Conservation (phyloP, 768 basidiomycete species). For the Tricholoma furcatifolium region DNA sequence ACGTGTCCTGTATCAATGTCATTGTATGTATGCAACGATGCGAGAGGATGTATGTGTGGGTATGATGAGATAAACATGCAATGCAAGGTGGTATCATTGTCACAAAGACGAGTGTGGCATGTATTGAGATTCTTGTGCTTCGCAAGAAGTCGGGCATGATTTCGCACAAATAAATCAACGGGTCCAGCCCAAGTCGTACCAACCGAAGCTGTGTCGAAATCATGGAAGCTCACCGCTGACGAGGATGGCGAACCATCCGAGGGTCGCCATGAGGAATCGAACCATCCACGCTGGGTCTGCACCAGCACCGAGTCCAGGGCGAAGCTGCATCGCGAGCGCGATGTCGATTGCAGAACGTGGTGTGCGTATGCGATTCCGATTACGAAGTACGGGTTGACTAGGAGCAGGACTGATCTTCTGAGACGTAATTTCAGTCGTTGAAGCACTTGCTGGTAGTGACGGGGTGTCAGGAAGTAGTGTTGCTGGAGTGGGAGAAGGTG, state of each 20-base stretch:
- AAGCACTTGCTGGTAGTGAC: neutral
- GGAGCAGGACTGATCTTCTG: neutral
- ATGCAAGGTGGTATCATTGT: neutral
- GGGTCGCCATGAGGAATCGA: slow-evolving; percentile 75
- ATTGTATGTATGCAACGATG: neutral
- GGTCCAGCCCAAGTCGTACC: neutral
- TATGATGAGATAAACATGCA: neutral
- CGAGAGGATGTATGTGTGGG: neutral
- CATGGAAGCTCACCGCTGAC: slow-evolving; percentile 22
- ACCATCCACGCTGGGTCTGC: slow-evolving; percentile 81
- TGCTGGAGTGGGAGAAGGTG: neutral
- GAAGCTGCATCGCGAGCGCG: slow-evolving; percentile 76
- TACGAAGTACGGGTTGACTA: neutral
- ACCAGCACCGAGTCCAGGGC: slow-evolving; percentile 67
- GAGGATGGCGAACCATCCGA: slow-evolving; percentile 73
- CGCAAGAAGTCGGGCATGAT: neutral
- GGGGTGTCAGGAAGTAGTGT: neutral
- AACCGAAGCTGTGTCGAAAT: too few species aligned
- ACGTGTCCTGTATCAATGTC: neutral
- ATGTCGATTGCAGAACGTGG: slow-evolving; percentile 54
- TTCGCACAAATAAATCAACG: neutral
- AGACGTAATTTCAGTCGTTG: neutral
- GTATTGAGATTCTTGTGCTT: neutral
- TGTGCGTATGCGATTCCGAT: slow-evolving; percentile 16
- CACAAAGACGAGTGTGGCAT: neutral